phyloP scores from a whole-genome alignment of 768 basidiomycete species.

The Cubamyces sp. region DNA sequence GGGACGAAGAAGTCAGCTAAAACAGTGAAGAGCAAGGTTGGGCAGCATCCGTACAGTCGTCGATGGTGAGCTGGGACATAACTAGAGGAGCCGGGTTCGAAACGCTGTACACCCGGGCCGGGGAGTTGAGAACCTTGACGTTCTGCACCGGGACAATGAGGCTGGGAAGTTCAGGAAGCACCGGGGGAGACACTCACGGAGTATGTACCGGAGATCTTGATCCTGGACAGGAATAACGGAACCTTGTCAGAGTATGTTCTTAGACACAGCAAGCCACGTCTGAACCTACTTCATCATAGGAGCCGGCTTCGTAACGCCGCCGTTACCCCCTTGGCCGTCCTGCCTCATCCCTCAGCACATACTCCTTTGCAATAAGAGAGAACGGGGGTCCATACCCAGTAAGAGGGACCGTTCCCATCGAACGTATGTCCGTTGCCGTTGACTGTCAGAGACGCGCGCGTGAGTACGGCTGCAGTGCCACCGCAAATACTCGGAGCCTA shows the following conservation, averaged over 20 bases:
- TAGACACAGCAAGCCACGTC: neutral
- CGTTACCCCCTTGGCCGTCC: conserved; percentile 38
- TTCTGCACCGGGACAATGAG: conserved; percentile 29
- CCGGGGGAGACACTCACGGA: conserved; percentile 29
- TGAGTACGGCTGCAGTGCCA: neutral
- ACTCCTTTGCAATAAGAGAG: neutral
- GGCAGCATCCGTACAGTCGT: conserved; percentile 52
- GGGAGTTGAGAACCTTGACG: conserved; percentile 45
- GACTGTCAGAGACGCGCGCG: conserved; percentile 23
- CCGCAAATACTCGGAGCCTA: conserved; percentile 31
- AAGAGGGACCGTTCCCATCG: conserved; percentile 47
- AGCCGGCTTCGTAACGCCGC: conserved; percentile 35
- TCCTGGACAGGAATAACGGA: conserved; percentile 30
- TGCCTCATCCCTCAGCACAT: neutral
- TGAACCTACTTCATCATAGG: conserved; percentile 46
- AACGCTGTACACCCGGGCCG: conserved; percentile 39
- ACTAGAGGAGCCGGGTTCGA: conserved; percentile 31
- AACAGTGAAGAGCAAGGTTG: neutral
- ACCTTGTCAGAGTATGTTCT: conserved; percentile 5
- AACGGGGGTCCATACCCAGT: conserved; percentile 42
- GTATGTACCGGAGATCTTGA: conserved; percentile 46
- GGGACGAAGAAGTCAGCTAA: neutral
- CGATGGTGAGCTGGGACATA: conserved; percentile 53
- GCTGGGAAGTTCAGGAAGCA: conserved; percentile 2
- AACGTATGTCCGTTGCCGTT: conserved; percentile 47